Conservation (phyloP, 345 rosid species). For the Citrus maxima region DNA sequence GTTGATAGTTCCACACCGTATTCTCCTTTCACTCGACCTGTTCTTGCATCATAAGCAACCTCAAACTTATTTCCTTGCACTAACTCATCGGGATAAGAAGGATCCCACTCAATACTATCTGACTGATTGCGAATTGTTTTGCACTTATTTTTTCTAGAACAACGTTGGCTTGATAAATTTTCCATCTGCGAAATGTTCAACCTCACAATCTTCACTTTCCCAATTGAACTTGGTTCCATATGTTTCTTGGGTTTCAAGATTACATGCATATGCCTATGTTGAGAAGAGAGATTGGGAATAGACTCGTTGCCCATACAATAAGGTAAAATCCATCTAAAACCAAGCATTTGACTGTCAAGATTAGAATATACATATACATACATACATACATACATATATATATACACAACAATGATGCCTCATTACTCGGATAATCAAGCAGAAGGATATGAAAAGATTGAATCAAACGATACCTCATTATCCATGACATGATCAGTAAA, state of each 20-base stretch:
- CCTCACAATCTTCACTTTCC: conserved; percentile 25
- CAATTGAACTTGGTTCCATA: conserved; percentile 19
- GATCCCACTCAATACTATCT: background rate
- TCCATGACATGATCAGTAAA: background rate
- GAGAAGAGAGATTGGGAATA: background rate
- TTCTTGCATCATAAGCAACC: conserved; percentile 7
- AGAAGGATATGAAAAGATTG: background rate
- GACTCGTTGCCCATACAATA: background rate
- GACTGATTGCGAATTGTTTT: conserved; percentile 11
- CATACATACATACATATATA: too few relatives aligned
- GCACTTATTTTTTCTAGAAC: background rate
- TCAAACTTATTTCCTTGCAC: background rate
- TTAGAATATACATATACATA: background rate
- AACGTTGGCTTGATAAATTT: background rate
- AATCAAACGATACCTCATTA: background rate
- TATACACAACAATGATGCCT: too few relatives aligned
- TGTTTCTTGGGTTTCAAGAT: conserved; percentile 2
- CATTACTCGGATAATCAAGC: background rate
- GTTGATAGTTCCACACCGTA: background rate
- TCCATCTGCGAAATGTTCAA: conserved; percentile 6
- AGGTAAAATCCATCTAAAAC: background rate
- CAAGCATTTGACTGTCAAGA: background rate
- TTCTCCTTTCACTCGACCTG: conserved; percentile 2
- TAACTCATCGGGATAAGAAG: background rate
- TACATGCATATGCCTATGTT: background rate